Conservation (phyloP, 495 filamentous ascomycete genomes). For the Neurospora sp. region DNA sequence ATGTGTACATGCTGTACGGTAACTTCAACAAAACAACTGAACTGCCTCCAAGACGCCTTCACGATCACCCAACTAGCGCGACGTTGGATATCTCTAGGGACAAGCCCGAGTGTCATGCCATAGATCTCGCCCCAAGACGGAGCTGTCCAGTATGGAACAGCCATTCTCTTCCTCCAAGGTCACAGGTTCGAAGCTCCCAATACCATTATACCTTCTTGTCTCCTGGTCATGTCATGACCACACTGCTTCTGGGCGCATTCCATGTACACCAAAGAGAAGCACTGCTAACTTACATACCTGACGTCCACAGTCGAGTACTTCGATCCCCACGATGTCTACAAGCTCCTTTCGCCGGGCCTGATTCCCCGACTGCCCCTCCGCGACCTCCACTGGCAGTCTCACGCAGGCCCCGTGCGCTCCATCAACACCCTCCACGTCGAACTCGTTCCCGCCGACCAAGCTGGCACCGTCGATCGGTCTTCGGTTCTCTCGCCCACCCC, state of each 20-base stretch:
- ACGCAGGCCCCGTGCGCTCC: conserved; percentile 77
- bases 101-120: conserved; percentile 16
- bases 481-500: conserved; percentile 29
- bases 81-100: background rate
- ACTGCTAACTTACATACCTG: background rate
- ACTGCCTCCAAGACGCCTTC: background rate
- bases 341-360: conserved; percentile 66
- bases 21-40: background rate
- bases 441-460: conserved; percentile 49
- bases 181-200: conserved; percentile 40
- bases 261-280: background rate
- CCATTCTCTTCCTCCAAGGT: conserved; percentile 61
- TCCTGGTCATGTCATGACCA: background rate
- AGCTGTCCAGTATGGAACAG: conserved; percentile 46
- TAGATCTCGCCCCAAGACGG: conserved; percentile 9
- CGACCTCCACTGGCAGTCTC: conserved; percentile 94
- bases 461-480: conserved; percentile 17
- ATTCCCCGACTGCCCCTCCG: conserved; percentile 74
- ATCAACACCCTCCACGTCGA: conserved; percentile 89
- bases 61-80: background rate
- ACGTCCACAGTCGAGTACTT: conserved; percentile 54
- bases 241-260: background rate
- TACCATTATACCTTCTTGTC: background rate
- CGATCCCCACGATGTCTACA: conserved; percentile 81
- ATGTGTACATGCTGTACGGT: background rate